Evolutionary conservation across 345 rosid genomes (phyloP).

Genomic region (Raphanus raphanistrum): DNA sequence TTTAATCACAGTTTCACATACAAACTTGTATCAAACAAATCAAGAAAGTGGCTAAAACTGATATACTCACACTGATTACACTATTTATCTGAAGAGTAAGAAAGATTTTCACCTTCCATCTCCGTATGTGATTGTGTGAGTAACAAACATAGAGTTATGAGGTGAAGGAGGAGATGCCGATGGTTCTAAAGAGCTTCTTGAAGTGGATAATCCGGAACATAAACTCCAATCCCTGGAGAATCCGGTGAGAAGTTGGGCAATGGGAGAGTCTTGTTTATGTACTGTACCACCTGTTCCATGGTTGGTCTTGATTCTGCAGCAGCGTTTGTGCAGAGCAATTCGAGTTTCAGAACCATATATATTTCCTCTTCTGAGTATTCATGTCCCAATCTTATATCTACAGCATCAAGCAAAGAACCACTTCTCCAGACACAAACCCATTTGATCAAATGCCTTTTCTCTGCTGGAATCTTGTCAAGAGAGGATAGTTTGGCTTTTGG

Average conservation of each 20-base stretch:
- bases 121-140: constrained; percentile 31
- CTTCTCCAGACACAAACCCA: constrained; percentile 42
- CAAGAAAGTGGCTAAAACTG: neutral
- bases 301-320: constrained; percentile 40
- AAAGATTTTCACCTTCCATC: constrained; percentile 18
- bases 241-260: constrained; percentile 33
- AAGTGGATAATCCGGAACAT: constrained; percentile 9
- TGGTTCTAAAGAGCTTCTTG: constrained; percentile 14
- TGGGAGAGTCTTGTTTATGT: constrained; percentile 22
- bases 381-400: constrained; percentile 37
- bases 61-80: neutral
- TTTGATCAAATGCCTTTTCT: constrained; percentile 35
- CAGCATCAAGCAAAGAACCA: constrained; percentile 38
- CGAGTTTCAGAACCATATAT: constrained; percentile 47
- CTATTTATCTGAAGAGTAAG: neutral
- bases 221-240: constrained; percentile 28
- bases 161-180: constrained; percentile 14
- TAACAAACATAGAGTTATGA: constrained; percentile 23
- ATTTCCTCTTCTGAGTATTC: constrained; percentile 37
- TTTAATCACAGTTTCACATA: constrained; percentile 10
- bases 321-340: constrained; percentile 42
- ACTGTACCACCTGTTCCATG: constrained; percentile 44
- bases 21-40: neutral
- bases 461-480: constrained; percentile 35
- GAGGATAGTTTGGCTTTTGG: constrained; percentile 47